phyloP scores from a whole-genome alignment of 2,329 filamentous ascomycete species.

The Neobulgaria alba region DNA sequence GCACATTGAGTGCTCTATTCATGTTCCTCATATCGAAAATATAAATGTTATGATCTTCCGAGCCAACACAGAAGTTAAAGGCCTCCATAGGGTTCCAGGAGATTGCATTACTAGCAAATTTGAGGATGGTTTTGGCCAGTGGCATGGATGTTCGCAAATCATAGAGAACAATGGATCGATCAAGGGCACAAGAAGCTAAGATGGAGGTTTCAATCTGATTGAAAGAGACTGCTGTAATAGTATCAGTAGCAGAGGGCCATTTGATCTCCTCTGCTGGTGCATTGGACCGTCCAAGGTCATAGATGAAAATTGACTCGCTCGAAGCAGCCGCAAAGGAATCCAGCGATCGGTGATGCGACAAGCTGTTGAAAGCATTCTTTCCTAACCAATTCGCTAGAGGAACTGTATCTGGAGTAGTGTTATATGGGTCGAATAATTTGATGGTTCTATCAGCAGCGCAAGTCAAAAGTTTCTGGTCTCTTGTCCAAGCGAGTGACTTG shows the following conservation, averaged over 20 bases:
- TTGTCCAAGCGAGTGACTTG: conserved; percentile 84
- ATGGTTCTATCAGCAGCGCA: conserved; percentile 81
- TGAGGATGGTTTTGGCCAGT: conserved; percentile 71
- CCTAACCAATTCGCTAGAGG: conserved; percentile 82
- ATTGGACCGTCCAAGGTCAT: conserved; percentile 75
- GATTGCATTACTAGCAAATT: conserved; percentile 73
- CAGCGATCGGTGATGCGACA: conserved; percentile 73
- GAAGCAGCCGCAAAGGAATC: conserved; percentile 73
- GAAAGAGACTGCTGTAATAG: conserved; percentile 80
- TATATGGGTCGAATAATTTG: conserved; percentile 88
- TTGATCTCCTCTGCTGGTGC: conserved; percentile 72
- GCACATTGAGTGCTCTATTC: conserved; percentile 76
- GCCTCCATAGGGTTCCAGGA: conserved; percentile 96
- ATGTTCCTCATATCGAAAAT: conserved; percentile 93
- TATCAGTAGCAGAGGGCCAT: conserved; percentile 86
- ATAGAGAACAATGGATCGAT: conserved; percentile 82
- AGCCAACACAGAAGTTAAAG: conserved; percentile 88
- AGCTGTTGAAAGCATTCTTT: conserved; percentile 68
- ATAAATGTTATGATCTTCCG: conserved; percentile 60
- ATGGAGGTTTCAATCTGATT: conserved; percentile 93
- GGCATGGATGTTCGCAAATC: conserved; percentile 83
- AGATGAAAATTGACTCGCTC: conserved; percentile 74
- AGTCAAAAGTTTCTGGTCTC: conserved; percentile 74
- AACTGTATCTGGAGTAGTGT: conserved; percentile 56
- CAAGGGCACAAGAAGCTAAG: conserved; percentile 74